These are phyloP conservation scores for Prosopis cineraria DNA, from an alignment of 306 rosid genomes.

Conservation along the genomic window DNA sequence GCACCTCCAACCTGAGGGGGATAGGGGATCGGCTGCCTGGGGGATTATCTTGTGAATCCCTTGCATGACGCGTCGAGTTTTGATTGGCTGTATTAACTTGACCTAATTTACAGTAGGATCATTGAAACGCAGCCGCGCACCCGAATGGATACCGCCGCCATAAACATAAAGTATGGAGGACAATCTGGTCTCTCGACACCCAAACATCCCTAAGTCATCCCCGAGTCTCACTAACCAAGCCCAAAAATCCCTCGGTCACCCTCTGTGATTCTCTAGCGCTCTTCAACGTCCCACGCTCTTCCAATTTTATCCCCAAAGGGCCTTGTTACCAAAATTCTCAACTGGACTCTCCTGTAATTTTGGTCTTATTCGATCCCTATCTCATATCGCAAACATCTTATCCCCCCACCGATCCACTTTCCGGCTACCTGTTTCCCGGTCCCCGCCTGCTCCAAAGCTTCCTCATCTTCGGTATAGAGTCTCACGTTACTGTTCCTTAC, in stretches of 20 bases:
- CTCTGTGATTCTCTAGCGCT: slow-evolving; percentile 24
- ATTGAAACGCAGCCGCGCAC: slow-evolving; percentile 27
- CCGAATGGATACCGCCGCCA: slow-evolving; percentile 40
- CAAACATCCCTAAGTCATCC: slow-evolving; percentile 42
- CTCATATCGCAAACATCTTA: neutral
- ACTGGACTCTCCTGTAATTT: slow-evolving; percentile 33
- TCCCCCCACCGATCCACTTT: slow-evolving; percentile 39
- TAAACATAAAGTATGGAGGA: slow-evolving; percentile 29
- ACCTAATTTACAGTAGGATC: slow-evolving; percentile 6
- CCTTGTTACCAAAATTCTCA: neutral
- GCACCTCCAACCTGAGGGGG: too few relatives aligned
- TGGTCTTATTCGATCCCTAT: slow-evolving; percentile 44
- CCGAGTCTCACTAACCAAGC: neutral
- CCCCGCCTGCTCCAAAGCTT: neutral
- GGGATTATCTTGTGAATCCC: neutral
- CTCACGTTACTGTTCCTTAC: neutral
- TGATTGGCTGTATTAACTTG: neutral
- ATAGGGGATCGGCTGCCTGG: neutral
- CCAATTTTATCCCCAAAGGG: slow-evolving; percentile 53
- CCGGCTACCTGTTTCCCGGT: slow-evolving; percentile 13
- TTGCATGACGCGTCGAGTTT: neutral
- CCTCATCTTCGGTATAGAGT: neutral
- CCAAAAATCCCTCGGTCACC: too few relatives aligned
- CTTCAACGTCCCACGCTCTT: slow-evolving; percentile 36
- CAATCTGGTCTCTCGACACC: slow-evolving; percentile 26